phyloP scores from a whole-genome alignment of 768 basidiomycete genomes.

The Tricholoma furcatifolium region DNA sequence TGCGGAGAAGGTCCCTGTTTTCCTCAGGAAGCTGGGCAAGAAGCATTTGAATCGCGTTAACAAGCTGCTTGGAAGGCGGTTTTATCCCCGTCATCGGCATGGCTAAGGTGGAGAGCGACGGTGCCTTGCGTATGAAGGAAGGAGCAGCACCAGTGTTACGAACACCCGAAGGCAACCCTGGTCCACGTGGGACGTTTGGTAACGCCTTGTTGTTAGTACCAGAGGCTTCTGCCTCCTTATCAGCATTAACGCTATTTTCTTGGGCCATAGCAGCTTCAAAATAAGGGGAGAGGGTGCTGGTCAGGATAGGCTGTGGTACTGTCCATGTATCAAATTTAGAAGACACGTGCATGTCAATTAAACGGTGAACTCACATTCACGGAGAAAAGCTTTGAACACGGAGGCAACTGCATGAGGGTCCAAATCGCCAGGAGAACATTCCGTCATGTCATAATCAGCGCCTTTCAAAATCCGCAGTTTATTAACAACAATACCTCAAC shows the following conservation, averaged over 20 bases:
- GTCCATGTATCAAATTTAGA: slow-evolving; percentile 7
- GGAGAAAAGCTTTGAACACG: slow-evolving; percentile 88
- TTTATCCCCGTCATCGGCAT: slow-evolving; percentile 63
- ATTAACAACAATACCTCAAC: slow-evolving; percentile 6
- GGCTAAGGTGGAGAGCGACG: slow-evolving; percentile 76
- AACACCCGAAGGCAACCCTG: slow-evolving; percentile 17
- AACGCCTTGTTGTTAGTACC: slow-evolving; percentile 5
- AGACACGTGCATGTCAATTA: background rate
- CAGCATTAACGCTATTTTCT: slow-evolving; percentile 43
- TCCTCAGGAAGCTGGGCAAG: slow-evolving; percentile 71
- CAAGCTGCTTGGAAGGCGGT: slow-evolving; percentile 57
- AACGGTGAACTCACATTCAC: slow-evolving; percentile 70
- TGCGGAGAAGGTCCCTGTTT: slow-evolving; percentile 81
- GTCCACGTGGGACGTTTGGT: slow-evolving; percentile 16
- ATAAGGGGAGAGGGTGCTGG: slow-evolving; percentile 61
- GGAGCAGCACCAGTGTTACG: slow-evolving; percentile 30
- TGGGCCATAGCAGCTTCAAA: slow-evolving; percentile 77
- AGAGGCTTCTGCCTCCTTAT: slow-evolving; percentile 18
- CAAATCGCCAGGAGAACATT: slow-evolving; percentile 79
- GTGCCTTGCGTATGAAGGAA: slow-evolving; percentile 63
- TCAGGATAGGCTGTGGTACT: slow-evolving; percentile 91
- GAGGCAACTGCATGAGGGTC: slow-evolving; percentile 95
- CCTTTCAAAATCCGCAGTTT: slow-evolving; percentile 42
- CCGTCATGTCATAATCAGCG: slow-evolving; percentile 81
- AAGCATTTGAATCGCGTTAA: slow-evolving; percentile 59